Evolutionary conservation across 768 basidiomycete genomes (phyloP).

Genomic region (Phaeolepiota aurea): DNA sequence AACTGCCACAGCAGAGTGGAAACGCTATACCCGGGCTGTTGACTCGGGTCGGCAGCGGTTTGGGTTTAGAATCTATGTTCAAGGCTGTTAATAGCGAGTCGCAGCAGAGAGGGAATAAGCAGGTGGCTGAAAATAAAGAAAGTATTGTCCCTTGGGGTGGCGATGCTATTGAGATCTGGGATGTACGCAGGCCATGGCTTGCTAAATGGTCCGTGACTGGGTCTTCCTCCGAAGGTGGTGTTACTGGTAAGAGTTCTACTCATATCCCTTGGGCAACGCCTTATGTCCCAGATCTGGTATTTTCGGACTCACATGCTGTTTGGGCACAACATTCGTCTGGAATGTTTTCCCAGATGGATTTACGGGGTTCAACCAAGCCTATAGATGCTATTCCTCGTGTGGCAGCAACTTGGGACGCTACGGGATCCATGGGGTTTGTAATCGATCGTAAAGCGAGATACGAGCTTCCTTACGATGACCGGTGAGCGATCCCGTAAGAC

Average conservation of each 20-base stretch:
- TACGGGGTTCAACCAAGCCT: slow-evolving; percentile 55
- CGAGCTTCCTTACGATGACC: slow-evolving; percentile 77
- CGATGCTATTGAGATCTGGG: slow-evolving; percentile 79
- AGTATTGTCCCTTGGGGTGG: slow-evolving; percentile 17
- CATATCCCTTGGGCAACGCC: too few relatives aligned
- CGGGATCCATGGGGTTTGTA: slow-evolving; percentile 61
- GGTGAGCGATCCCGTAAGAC: slow-evolving; percentile 34
- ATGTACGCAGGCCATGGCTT: slow-evolving; percentile 71
- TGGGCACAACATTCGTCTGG: slow-evolving; percentile 73
- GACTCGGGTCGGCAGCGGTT: slow-evolving; percentile 19
- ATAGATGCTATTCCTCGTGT: slow-evolving; percentile 60
- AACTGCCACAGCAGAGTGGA: neutral
- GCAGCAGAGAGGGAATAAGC: neutral
- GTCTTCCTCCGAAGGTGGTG: slow-evolving; percentile 59
- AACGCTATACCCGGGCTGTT: slow-evolving; percentile 10
- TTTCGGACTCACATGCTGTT: slow-evolving; percentile 61
- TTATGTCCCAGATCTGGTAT: slow-evolving; percentile 47
- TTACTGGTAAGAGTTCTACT: slow-evolving; percentile 47
- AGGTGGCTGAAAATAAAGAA: neutral
- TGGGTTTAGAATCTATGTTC: slow-evolving; percentile 19
- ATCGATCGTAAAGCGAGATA: slow-evolving; percentile 40
- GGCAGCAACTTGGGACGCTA: slow-evolving; percentile 57
- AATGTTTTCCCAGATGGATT: slow-evolving; percentile 71
- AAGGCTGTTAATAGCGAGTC: neutral
- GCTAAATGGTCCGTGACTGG: slow-evolving; percentile 75